Conservation (phyloP, 331 rosid genomes). For the Spiraea crenata region DNA sequence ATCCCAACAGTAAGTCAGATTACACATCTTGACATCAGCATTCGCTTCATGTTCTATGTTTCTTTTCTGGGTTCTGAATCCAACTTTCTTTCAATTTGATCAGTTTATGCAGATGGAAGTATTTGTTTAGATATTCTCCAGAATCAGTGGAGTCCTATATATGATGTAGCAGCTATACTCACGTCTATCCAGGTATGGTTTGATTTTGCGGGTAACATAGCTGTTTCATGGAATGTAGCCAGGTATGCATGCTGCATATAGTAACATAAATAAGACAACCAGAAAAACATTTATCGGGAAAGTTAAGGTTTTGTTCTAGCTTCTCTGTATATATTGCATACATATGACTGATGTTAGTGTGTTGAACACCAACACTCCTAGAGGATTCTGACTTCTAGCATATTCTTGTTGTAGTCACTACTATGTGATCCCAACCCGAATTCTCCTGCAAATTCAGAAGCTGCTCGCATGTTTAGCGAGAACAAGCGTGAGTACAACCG, state of each 20-base stretch:
- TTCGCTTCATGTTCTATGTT: not conserved
- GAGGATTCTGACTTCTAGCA: not conserved
- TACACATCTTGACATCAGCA: not conserved
- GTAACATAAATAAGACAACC: not conserved
- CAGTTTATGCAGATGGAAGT: constrained; percentile 99
- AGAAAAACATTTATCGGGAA: not conserved
- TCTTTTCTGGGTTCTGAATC: constrained; percentile 7
- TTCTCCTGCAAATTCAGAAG: constrained; percentile 97
- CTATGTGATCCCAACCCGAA: constrained; percentile 96
- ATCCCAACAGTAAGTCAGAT: constrained; percentile 86
- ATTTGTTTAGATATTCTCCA: constrained; percentile 93
- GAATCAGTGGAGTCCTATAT: constrained; percentile 98
- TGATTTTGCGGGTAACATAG: constrained; percentile 3
- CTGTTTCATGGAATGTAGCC: not conserved
- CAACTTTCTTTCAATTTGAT: constrained; percentile 13
- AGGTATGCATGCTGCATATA: not conserved
- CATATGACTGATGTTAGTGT: too few relatives aligned
- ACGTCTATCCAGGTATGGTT: constrained; percentile 84
- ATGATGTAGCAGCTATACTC: constrained; percentile 95
- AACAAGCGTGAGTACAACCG: constrained; percentile 94
- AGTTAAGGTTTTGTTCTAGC: not conserved
- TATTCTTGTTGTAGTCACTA: constrained; percentile 60
- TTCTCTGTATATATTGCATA: not conserved
- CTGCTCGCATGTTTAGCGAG: constrained; percentile 93
- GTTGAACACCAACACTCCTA: not conserved